Conservation (phyloP, 2,329 filamentous ascomycete species). For the Paramyrothecium sp. region DNA sequence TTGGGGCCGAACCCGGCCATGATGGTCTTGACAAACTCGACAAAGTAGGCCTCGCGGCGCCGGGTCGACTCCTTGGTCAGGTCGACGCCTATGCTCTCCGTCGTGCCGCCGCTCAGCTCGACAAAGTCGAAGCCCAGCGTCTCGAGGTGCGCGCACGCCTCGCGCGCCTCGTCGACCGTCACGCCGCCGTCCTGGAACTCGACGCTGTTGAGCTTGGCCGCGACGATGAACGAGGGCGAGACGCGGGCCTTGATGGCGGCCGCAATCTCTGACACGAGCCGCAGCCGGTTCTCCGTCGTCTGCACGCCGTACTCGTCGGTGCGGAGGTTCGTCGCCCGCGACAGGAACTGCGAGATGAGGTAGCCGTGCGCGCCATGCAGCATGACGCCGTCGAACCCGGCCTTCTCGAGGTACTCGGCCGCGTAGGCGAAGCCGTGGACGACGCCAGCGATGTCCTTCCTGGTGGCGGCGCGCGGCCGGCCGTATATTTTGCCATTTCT, state of each 20-base stretch:
- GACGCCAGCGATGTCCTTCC: slow-evolving; percentile 53
- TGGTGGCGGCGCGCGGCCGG: slow-evolving; percentile 47
- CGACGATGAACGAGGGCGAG: slow-evolving; percentile 36
- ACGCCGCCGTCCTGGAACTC: slow-evolving; percentile 55
- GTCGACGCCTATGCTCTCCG: slow-evolving; percentile 48
- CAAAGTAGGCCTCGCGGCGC: slow-evolving; percentile 57
- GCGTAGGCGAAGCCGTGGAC: slow-evolving; percentile 59
- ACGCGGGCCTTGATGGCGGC: slow-evolving; percentile 28
- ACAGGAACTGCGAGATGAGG: slow-evolving; percentile 51
- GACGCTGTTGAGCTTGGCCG: slow-evolving; percentile 57
- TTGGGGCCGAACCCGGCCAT: slow-evolving; percentile 25
- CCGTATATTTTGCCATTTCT: slow-evolving; percentile 24
- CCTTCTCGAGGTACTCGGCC: slow-evolving; percentile 57
- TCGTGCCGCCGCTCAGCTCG: slow-evolving; percentile 59
- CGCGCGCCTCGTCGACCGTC: slow-evolving; percentile 46
- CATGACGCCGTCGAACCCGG: slow-evolving; percentile 52
- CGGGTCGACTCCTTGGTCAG: slow-evolving; percentile 53
- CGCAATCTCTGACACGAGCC: slow-evolving; percentile 42
- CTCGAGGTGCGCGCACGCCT: slow-evolving; percentile 46
- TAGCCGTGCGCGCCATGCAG: slow-evolving; percentile 52
- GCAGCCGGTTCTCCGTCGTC: slow-evolving; percentile 40
- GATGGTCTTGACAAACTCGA: slow-evolving; percentile 56
- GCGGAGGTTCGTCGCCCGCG: slow-evolving; percentile 45
- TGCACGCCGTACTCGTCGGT: slow-evolving; percentile 48
- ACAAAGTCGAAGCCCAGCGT: slow-evolving; percentile 53